Evolutionary conservation across 108 stramenopile genomes (phyloP).

Genomic region (Conticribra weissflogii): DNA sequence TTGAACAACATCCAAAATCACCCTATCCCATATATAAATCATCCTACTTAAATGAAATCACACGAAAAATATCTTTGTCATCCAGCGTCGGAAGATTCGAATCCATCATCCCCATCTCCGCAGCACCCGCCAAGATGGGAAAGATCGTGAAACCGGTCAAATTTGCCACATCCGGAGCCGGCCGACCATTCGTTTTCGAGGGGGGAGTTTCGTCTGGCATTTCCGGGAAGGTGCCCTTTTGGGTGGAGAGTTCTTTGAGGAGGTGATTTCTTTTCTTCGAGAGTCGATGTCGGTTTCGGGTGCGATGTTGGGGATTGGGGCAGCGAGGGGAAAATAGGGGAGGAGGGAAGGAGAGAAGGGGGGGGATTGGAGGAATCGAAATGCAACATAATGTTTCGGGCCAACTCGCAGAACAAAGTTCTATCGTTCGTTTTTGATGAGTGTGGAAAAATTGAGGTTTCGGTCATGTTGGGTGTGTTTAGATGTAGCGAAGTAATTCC

Average conservation of each 20-base stretch:
- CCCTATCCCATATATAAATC: too few relatives aligned
- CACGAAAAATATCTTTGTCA: neutral
- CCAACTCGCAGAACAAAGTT: too few relatives aligned
- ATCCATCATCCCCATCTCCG: neutral
- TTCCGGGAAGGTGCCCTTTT: neutral
- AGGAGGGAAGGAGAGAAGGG: too few relatives aligned
- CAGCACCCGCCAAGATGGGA: neutral
- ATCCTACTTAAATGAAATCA: neutral
- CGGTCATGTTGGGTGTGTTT: too few relatives aligned
- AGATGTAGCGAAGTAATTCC: too few relatives aligned
- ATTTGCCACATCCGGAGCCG: neutral
- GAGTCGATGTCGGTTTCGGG: too few relatives aligned
- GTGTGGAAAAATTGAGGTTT: too few relatives aligned
- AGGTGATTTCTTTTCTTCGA: neutral
- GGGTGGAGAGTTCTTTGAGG: neutral
- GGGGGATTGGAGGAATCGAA: too few relatives aligned
- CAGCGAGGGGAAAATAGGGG: too few relatives aligned
- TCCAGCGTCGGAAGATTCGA: neutral
- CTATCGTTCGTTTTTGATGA: too few relatives aligned
- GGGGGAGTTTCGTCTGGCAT: neutral
- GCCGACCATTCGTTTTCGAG: neutral
- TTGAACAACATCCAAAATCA: neutral
- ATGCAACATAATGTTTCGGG: too few relatives aligned
- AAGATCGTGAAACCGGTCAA: neutral
- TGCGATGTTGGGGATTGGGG: too few relatives aligned